phyloP scores from a whole-genome alignment of 2,329 filamentous ascomycete species.

The Colletotrichum echinochloae region DNA sequence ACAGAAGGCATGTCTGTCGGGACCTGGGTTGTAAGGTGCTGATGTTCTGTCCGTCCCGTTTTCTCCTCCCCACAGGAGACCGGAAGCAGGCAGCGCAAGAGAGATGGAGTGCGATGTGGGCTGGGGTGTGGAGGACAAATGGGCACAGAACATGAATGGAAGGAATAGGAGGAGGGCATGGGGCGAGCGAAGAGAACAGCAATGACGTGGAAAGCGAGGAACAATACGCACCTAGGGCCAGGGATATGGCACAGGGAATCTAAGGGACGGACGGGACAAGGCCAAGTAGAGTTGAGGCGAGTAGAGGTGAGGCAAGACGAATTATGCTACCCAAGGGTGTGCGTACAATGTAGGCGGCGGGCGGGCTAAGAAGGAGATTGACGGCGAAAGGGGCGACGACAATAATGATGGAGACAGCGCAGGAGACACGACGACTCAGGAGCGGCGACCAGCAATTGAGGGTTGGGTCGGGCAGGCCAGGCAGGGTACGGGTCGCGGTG shows the following conservation, averaged over 20 bases:
- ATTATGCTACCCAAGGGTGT: constrained; percentile 8
- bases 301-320: constrained; percentile 6
- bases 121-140: constrained; percentile 39
- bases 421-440: constrained; percentile 28
- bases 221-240: constrained; percentile 30
- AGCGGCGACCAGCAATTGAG: constrained; percentile 1
- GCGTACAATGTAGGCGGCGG: background rate
- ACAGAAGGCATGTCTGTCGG: constrained; percentile 22
- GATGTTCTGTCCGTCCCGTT: constrained; percentile 10
- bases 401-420: constrained; percentile 10
- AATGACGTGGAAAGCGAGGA: constrained; percentile 4
- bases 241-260: constrained; percentile 26
- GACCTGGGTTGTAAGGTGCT: constrained; percentile 20
- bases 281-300: constrained; percentile 17
- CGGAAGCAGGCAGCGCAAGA: constrained; percentile 35
- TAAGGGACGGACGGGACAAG: constrained; percentile 19
- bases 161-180: constrained; percentile 16
- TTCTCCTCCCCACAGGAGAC: constrained; percentile 31
- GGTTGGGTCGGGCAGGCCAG: constrained; percentile 1
- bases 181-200: constrained; percentile 25
- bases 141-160: constrained; percentile 35
- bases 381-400: constrained; percentile 7
- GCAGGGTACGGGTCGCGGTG: constrained; percentile 8
- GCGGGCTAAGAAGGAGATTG: constrained; percentile 4
- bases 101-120: constrained; percentile 40